phyloP scores from a whole-genome alignment of 2,329 filamentous ascomycete genomes.

The Fusarium sp. region DNA sequence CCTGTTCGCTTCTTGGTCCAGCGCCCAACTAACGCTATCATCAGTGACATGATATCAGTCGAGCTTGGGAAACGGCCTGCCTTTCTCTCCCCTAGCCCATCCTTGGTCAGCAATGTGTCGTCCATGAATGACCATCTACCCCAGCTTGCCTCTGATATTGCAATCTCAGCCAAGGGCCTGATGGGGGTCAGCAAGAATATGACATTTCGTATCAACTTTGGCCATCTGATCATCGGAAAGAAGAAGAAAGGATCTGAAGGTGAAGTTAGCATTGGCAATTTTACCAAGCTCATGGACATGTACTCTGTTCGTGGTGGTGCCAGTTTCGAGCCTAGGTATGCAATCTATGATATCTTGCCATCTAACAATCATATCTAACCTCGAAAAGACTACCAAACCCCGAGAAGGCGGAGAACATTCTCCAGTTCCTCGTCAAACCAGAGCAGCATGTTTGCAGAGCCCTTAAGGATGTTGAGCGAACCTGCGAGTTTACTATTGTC shows the following conservation, averaged over 20 bases:
- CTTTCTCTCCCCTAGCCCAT: conserved; percentile 11
- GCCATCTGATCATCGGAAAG: conserved; percentile 42
- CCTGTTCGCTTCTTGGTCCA: conserved; percentile 47
- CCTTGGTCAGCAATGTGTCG: background rate
- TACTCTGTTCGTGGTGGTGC: conserved; percentile 49
- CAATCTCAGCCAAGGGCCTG: conserved; percentile 39
- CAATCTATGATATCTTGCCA: background rate
- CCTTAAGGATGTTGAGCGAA: conserved; percentile 17
- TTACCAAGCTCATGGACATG: conserved; percentile 40
- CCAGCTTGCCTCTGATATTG: conserved; percentile 36
- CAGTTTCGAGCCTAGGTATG: conserved; percentile 44
- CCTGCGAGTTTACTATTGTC: conserved; percentile 38
- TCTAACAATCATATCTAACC: conserved; percentile 14
- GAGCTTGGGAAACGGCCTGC: conserved; percentile 42
- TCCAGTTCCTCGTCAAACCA: conserved; percentile 28
- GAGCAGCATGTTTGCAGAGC: conserved; percentile 26
- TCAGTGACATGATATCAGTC: conserved; percentile 34
- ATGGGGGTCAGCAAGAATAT: conserved; percentile 42
- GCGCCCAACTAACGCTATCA: conserved; percentile 22
- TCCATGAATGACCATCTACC: conserved; percentile 34
- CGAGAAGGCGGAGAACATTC: conserved; percentile 25
- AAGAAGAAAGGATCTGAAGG: conserved; percentile 42
- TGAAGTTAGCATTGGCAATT: conserved; percentile 41
- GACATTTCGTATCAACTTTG: conserved; percentile 50
- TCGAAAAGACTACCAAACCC: conserved; percentile 26